Evolutionary conservation across 805 yeast species (phyloP).

Genomic region (Wickerhamiella azymoides): DNA sequence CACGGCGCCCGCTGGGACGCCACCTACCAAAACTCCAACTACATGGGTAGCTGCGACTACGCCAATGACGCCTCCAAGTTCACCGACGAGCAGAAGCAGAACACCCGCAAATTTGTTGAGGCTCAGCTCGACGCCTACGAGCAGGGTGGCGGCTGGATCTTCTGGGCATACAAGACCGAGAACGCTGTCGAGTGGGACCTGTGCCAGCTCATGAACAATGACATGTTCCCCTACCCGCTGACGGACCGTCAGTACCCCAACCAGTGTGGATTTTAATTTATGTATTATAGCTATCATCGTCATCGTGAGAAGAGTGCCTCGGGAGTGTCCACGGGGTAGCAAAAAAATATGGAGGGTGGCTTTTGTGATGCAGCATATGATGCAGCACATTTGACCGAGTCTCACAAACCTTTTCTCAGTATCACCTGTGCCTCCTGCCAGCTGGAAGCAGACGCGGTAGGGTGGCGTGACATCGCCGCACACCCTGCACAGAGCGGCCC

Average conservation of each 20-base stretch:
- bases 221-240: conserved; percentile 72
- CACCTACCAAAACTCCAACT: conserved; percentile 31
- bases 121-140: conserved; percentile 84
- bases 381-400: too few relatives aligned
- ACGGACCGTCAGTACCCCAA: conserved; percentile 51
- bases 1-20: conserved; percentile 75
- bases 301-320: too few relatives aligned
- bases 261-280: conserved; percentile 38
- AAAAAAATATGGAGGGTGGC: too few relatives aligned
- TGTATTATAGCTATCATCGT: not conserved
- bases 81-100: conserved; percentile 40
- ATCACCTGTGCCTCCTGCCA: too few relatives aligned
- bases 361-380: too few relatives aligned
- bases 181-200: conserved; percentile 76
- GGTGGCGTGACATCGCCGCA: too few relatives aligned
- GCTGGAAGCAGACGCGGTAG: too few relatives aligned
- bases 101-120: conserved; percentile 61
- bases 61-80: conserved; percentile 36
- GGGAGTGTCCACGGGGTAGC: too few relatives aligned
- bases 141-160: conserved; percentile 67
- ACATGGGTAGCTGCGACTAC: conserved; percentile 50
- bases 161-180: conserved; percentile 93
- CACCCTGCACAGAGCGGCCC: too few relatives aligned
- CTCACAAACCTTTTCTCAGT: too few relatives aligned
- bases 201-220: conserved; percentile 39